phyloP scores from a whole-genome alignment of 768 basidiomycete species.

The Butyriboletus loyo region DNA sequence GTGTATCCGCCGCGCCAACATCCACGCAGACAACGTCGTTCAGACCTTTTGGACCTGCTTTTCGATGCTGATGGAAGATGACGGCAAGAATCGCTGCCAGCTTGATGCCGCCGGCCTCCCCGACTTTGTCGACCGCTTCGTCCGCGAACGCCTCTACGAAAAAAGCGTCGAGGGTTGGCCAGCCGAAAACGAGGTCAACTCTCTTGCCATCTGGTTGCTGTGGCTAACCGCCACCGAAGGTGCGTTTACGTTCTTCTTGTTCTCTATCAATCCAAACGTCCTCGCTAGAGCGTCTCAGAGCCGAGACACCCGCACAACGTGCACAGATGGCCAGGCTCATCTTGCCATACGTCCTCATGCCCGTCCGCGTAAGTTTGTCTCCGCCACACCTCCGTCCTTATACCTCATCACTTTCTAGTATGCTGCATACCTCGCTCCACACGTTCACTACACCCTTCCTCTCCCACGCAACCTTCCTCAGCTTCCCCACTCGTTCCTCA shows the following conservation, averaged over 20 bases:
- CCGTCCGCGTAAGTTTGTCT: conserved; percentile 40
- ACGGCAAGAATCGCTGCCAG: conserved; percentile 60
- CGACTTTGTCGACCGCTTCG: conserved; percentile 42
- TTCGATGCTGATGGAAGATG: conserved; percentile 63
- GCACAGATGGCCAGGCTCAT: conserved; percentile 32
- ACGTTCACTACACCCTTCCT: conserved; percentile 58
- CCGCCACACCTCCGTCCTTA: neutral
- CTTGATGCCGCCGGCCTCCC: conserved; percentile 52
- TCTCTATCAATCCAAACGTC: conserved; percentile 16
- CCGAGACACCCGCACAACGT: conserved; percentile 29
- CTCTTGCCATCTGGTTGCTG: conserved; percentile 58
- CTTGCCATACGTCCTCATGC: conserved; percentile 46
- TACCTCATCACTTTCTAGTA: conserved; percentile 38
- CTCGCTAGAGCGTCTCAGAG: conserved; percentile 27
- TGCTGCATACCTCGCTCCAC: conserved; percentile 55
- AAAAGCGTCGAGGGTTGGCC: conserved; percentile 52
- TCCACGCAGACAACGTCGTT: conserved; percentile 31
- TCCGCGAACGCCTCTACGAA: conserved; percentile 48
- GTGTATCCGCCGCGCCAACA: conserved; percentile 31
- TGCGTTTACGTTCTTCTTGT: conserved; percentile 26
- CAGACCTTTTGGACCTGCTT: conserved; percentile 45
- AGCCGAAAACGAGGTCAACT: conserved; percentile 43
- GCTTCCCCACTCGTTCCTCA: conserved; percentile 29
- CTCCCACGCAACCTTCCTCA: conserved; percentile 25
- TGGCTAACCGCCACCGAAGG: conserved; percentile 59